Base-by-base conservation (phyloP, 225 moss, liverwort and hornwort genomes). In the Straminergon stramineum region DNA sequence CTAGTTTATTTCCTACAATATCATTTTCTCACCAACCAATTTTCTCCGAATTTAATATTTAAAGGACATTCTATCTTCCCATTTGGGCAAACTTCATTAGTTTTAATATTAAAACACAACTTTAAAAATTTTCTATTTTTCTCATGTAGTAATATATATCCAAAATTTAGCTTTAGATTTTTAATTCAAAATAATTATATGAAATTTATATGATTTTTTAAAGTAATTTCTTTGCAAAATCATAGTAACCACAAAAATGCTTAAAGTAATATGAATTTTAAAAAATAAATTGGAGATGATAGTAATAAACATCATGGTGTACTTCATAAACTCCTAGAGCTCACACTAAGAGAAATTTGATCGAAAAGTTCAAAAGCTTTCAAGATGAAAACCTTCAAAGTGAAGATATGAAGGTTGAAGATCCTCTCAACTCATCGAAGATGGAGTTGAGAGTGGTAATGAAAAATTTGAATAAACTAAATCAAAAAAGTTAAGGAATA, bases 321-420 rank as follows among this genome's bases (percentile, higher is more conserved):
- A 67, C 19, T 19, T 64, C 15, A 3, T 17, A 2, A 30, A 6
- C 0, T 74, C 6, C 4, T 48, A 11, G 4, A 48, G 10, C 1
- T 45, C 2, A 45, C 3, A 17, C 10, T 45, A 43, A 17, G 17
- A 45, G 2, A 73, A 73, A 73, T 23, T 43, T 27, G 27, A 73
- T 27, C 27, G 3, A 45, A 45, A 45, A 30, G 11, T 10, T 45
- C 30, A 30, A 45, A 45, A 45, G 10, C 10, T 45, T 45, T 4
- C 11, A 48, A 75, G 48, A 48, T 45, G 18, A 75, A 75, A 75
- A 75, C 3, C 48, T 75, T 75, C 6, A 17, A 48, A 75, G 16
- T 45, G 6, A 48, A 10, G 10, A 48, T 45, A 20, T 21, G 0
- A 35, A 76, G 35, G 9, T 0, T 0, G 2, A 22, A 5, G 53